Evolutionary conservation across 2,329 filamentous ascomycete species (phyloP), one percentile per base, ranked within the genome.

Genomic region (Fusarium sp.): DNA sequence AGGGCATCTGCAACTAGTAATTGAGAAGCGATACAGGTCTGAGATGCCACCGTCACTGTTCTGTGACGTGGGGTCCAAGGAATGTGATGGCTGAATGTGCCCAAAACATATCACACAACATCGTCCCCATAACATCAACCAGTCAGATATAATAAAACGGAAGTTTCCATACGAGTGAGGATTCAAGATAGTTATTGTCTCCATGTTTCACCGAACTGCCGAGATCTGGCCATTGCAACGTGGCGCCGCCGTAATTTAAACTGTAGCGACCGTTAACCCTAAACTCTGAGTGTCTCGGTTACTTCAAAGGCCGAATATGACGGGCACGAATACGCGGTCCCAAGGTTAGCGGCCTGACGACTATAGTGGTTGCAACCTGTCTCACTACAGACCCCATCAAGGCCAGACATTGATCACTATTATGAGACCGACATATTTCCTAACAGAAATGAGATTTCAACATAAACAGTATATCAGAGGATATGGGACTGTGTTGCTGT

Each of bases 61-160:
- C 24, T 36, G 14, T 15, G 24, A 36, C 31, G 13, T 22, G 24
- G 48, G 24, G 7, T 26, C 7, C 14, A 13, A 28, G 48, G 24
- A 28, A 53, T 36, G 48, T 53, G 48, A 36, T 53, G 10, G 24
- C 1, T 16, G 6, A 28, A 26, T 9, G 24, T 6, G 3, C 16
- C 30, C 16, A 16, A 24, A 7, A 22, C 3, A 35, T 16, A 12
- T 12, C 20, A 22, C 20, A 28, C 7, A 36, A 24, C 14, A 11
- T 20, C 18, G 20, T 12, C 12, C 13, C 3, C 3, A 4, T 14
- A 33, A 2, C 4, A 14, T 4, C n/a, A 6, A 3, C 3, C 33
- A 5, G 18, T 7, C 7, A 5, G 15, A 2, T 8, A 15, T 8
- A 20, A 35, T 4, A 8, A 10, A 15, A 16, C 33, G 10, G 18